A percentile compares a stretch with the other conserved stretches of the same genome.
phyloP scores from a whole-genome alignment of 2,329 filamentous ascomycete genomes.

The Sporothrix curviconia region DNA sequence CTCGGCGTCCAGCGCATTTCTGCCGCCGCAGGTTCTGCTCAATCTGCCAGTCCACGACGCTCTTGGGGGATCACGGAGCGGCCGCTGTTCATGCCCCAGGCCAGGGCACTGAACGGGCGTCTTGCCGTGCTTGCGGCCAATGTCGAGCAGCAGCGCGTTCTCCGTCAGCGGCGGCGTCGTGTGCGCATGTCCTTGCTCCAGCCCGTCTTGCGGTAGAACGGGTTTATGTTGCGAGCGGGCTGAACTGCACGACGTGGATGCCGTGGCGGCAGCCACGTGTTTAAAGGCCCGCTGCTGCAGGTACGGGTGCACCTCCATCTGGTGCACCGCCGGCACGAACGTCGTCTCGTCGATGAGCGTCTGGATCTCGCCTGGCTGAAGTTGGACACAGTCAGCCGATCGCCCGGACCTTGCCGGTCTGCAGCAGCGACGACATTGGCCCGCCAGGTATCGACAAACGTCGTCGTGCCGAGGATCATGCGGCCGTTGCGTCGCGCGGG shows the following conservation, averaged over 20 bases:
- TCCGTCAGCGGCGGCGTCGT: slow-evolving; percentile 42
- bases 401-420: slow-evolving; percentile 34
- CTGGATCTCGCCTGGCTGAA: slow-evolving; percentile 38
- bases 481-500: slow-evolving; percentile 45
- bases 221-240: slow-evolving; percentile 53
- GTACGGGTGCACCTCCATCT: slow-evolving; percentile 64
- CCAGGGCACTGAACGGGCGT: slow-evolving; percentile 54
- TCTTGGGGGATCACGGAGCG: slow-evolving; percentile 66
- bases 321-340: slow-evolving; percentile 56
- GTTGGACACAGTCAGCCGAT: slow-evolving; percentile 50
- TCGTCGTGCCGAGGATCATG: neutral
- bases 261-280: slow-evolving; percentile 50
- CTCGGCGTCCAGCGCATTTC: slow-evolving; percentile 4
- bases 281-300: slow-evolving; percentile 55
- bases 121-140: slow-evolving; percentile 51
- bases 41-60: slow-evolving; percentile 59
- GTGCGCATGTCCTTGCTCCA: slow-evolving; percentile 30
- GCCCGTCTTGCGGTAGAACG: slow-evolving; percentile 35
- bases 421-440: slow-evolving; percentile 35
- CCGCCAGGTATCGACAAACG: slow-evolving; percentile 35
- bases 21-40: slow-evolving; percentile 53
- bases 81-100: slow-evolving; percentile 59
- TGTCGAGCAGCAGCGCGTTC: slow-evolving; percentile 51
- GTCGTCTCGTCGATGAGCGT: slow-evolving; percentile 43
- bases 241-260: slow-evolving; percentile 55